phyloP scores from a whole-genome alignment of 192 early-diverging fungal genomes.

The Funneliformis mosseae region DNA sequence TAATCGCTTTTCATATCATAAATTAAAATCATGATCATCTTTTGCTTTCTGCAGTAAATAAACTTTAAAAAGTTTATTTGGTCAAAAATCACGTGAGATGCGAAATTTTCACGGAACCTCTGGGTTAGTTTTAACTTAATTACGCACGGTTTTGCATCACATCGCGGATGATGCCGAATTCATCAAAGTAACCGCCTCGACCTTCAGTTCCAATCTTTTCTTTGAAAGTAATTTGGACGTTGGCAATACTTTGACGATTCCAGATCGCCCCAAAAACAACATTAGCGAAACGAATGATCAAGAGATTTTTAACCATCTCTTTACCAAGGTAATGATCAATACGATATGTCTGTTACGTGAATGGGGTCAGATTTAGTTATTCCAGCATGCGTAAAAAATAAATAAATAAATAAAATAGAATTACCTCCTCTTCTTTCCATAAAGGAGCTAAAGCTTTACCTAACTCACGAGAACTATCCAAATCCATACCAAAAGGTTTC shows the following conservation, averaged over 20 bases:
- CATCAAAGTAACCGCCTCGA: conserved; percentile 98
- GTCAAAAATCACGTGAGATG: too few relatives aligned
- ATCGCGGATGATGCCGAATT: conserved; percentile 98
- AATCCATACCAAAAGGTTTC: conserved; percentile 97
- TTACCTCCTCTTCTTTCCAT: conserved; percentile 84
- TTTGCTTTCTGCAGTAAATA: too few relatives aligned
- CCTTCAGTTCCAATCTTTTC: conserved; percentile 97
- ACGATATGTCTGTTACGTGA: conserved; percentile 76
- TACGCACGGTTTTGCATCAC: conserved; percentile 85
- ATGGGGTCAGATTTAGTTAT: background rate
- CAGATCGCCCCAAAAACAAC: conserved; percentile 92
- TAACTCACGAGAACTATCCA: conserved; percentile 78
- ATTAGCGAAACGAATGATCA: conserved; percentile 93
- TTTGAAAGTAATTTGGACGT: conserved; percentile 98
- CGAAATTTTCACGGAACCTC: too few relatives aligned
- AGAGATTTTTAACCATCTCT: conserved; percentile 99
- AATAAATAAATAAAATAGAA: background rate
- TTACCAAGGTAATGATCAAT: conserved; percentile 99
- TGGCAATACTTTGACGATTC: conserved; percentile 85
- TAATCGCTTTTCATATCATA: too few relatives aligned
- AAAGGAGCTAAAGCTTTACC: conserved; percentile 69
- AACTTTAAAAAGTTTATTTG: too few relatives aligned
- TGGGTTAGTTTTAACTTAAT: background rate
- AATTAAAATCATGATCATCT: too few relatives aligned
- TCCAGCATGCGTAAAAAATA: background rate